Conservation (phyloP, 768 basidiomycete species). For the Royoungia palumana region DNA sequence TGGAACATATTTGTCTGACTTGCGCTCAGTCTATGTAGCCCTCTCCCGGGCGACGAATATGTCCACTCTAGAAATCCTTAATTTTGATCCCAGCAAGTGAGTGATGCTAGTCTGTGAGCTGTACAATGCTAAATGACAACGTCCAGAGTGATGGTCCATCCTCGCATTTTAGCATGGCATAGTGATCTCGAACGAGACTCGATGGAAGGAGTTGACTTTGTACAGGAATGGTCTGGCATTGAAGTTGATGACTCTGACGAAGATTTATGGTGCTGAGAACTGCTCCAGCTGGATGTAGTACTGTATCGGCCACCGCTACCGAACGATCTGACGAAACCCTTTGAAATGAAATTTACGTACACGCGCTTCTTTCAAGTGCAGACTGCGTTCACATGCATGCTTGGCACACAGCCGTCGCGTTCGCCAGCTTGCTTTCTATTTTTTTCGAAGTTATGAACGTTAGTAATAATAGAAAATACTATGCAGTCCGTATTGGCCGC, state of each 20-base stretch:
- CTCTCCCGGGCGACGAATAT: slow-evolving; percentile 72
- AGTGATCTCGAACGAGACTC: slow-evolving; percentile 26
- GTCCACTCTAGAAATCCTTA: slow-evolving; percentile 59
- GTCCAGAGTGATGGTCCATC: slow-evolving; percentile 60
- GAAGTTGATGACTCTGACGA: slow-evolving; percentile 37
- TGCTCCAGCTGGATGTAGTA: not conserved
- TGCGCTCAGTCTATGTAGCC: slow-evolving; percentile 59
- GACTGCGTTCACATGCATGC: not conserved
- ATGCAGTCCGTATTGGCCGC: slow-evolving; percentile 35
- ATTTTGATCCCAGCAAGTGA: slow-evolving; percentile 59
- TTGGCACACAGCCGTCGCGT: not conserved
- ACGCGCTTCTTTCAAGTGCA: too few species aligned
- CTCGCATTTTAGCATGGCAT: slow-evolving; percentile 60
- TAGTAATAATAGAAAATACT: slow-evolving; percentile 23
- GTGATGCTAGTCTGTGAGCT: slow-evolving; percentile 14
- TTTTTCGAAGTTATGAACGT: slow-evolving; percentile 7
- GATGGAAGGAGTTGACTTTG: slow-evolving; percentile 9
- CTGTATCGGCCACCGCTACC: too few species aligned
- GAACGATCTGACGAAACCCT: too few species aligned
- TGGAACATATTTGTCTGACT: not conserved
- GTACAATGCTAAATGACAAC: not conserved
- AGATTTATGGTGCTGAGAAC: slow-evolving; percentile 27
- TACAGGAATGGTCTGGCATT: slow-evolving; percentile 25
- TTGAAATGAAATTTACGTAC: slow-evolving; percentile 4
- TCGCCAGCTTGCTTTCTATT: not conserved